These are phyloP conservation scores for Nothophoma quercina DNA, from an alignment of 2,329 filamentous ascomycete genomes.

Conservation along the genomic window DNA sequence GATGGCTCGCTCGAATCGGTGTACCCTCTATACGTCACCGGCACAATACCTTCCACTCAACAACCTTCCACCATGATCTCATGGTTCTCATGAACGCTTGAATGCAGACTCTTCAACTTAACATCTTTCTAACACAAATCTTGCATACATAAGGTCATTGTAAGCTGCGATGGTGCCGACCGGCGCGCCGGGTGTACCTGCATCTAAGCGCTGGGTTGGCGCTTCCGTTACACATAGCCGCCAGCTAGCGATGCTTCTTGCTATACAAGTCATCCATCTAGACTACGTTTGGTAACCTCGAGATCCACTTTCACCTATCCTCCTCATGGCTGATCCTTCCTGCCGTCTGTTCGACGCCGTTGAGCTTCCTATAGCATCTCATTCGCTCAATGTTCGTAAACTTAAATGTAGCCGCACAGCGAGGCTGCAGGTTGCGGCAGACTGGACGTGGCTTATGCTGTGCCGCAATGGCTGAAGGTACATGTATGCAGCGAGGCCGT, in stretches of 20 bases:
- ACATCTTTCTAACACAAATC: not conserved
- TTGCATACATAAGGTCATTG: not conserved
- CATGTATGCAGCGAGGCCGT: not conserved
- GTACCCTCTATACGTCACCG: too few species aligned
- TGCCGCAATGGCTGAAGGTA: constrained; percentile 1
- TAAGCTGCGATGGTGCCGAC: not conserved
- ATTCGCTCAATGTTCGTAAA: not conserved
- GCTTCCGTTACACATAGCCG: constrained; percentile 11
- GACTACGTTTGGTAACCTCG: not conserved
- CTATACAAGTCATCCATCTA: not conserved
- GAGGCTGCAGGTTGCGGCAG: not conserved
- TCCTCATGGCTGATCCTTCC: not conserved
- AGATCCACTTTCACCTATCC: not conserved
- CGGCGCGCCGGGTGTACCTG: not conserved
- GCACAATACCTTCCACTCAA: too few species aligned
- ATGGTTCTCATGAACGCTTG: not conserved
- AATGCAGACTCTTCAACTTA: not conserved
- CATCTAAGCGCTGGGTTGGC: constrained; percentile 6
- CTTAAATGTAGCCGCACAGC: not conserved
- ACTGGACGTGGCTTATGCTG: not conserved
- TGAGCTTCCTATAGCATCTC: not conserved
- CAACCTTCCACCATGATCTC: too few species aligned
- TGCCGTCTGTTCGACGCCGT: not conserved
- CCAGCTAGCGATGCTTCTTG: not conserved
- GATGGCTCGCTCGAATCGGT: too few species aligned